A percentile compares a stretch with the other conserved stretches of the same genome.
phyloP scores from a whole-genome alignment of 1,284 basidiomycete genomes.

The Ustilago vetiveriae region DNA sequence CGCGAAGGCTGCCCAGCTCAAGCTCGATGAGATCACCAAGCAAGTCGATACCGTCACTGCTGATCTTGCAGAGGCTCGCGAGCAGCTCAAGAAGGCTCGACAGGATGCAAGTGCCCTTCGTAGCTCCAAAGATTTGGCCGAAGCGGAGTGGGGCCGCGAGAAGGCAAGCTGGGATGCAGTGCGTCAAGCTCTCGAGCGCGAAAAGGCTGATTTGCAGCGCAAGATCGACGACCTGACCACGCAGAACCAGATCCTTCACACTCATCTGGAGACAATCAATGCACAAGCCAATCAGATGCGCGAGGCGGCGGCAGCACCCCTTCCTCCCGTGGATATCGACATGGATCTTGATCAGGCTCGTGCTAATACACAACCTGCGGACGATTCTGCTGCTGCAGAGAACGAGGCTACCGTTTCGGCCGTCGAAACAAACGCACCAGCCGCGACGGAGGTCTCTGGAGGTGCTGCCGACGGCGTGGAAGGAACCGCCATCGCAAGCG shows the following conservation, averaged over 20 bases:
- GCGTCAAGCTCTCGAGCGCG: conserved; percentile 79
- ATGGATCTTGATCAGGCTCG: conserved; percentile 34
- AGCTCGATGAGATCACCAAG: conserved; percentile 79
- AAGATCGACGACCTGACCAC: conserved; percentile 78
- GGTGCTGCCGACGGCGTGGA: not conserved
- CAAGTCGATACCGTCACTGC: conserved; percentile 72
- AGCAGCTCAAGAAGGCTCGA: conserved; percentile 44
- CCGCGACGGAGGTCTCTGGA: not conserved
- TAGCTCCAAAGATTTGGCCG: conserved; percentile 73
- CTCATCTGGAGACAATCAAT: conserved; percentile 85
- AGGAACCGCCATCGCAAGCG: conserved; percentile 7
- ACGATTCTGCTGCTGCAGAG: conserved; percentile 70
- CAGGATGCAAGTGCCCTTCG: conserved; percentile 44
- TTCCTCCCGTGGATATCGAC: conserved; percentile 57
- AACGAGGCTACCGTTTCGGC: conserved; percentile 68
- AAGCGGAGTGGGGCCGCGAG: conserved; percentile 76
- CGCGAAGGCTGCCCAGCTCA: conserved; percentile 81
- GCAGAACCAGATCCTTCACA: conserved; percentile 82
- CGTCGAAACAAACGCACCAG: not conserved
- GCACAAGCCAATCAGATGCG: conserved; percentile 80
- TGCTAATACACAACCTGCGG: conserved; percentile 31
- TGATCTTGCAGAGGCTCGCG: conserved; percentile 74
- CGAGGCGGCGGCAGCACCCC: conserved; percentile 68
- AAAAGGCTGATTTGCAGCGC: conserved; percentile 76
- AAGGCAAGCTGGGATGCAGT: conserved; percentile 84